These are phyloP conservation scores for Taphrina flavorubra DNA, from an alignment of 1,139 yeast species.

Conservation along the genomic window DNA sequence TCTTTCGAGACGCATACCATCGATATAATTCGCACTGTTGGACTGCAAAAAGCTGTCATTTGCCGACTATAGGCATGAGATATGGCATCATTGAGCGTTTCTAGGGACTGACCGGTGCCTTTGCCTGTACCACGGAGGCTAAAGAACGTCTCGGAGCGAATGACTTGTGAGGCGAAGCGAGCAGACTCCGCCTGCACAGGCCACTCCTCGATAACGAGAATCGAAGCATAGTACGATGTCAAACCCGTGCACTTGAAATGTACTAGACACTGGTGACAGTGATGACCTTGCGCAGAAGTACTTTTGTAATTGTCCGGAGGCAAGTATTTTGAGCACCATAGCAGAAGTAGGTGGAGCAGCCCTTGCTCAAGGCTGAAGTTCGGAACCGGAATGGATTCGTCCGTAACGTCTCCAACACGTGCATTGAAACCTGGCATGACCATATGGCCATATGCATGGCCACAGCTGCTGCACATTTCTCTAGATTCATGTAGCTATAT, in stretches of 20 bases:
- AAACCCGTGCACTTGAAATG: not conserved
- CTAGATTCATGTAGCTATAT: too few species aligned
- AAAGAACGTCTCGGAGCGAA: conserved; percentile 11
- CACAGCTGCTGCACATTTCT: too few species aligned
- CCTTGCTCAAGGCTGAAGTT: conserved; percentile 5
- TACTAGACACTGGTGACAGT: too few species aligned
- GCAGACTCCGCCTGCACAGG: conserved; percentile 1
- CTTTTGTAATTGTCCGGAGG: not conserved
- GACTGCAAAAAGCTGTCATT: conserved; percentile 66
- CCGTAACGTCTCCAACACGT: too few species aligned
- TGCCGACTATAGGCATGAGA: conserved; percentile 5
- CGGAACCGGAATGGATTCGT: not conserved
- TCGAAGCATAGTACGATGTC: conserved; percentile 12
- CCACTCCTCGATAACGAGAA: conserved; percentile 9
- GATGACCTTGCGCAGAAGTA: too few species aligned
- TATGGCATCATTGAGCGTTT: too few species aligned
- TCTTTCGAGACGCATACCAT: conserved; percentile 54
- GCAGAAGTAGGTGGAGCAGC: not conserved
- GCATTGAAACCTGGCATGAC: too few species aligned
- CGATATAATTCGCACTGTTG: conserved; percentile 88
- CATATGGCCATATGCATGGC: too few species aligned
- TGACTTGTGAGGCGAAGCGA: not conserved
- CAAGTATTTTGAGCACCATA: conserved; percentile 1
- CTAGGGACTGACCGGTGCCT: conserved; percentile 26
- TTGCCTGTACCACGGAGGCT: conserved; percentile 33